These are phyloP conservation scores for Penicillium sp. DNA, from an alignment of 2,329 filamentous ascomycete genomes.

Conservation along the genomic window DNA sequence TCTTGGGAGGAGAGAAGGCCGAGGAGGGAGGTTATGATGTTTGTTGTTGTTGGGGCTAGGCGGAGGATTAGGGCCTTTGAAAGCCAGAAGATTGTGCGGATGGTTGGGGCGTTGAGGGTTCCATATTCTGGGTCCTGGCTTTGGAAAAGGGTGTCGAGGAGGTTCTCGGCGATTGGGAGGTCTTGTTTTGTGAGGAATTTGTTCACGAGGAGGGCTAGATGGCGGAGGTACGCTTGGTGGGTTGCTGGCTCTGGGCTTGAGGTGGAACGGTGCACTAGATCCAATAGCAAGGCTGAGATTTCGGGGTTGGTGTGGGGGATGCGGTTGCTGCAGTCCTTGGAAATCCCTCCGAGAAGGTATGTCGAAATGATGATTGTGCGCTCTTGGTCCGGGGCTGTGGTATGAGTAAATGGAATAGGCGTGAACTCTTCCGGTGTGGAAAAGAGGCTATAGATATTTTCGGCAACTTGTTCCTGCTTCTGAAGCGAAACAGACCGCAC, in stretches of 20 bases:
- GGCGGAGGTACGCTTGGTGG: slow-evolving; percentile 42
- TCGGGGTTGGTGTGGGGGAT: slow-evolving; percentile 33
- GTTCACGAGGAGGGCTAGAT: slow-evolving; percentile 42
- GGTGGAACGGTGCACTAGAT: slow-evolving; percentile 36
- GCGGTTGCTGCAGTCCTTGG: slow-evolving; percentile 32
- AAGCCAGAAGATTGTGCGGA: slow-evolving; percentile 58
- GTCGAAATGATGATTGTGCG: slow-evolving; percentile 56
- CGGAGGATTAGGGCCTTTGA: slow-evolving; percentile 59
- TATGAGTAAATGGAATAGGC: slow-evolving; percentile 35
- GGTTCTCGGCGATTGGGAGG: slow-evolving; percentile 29
- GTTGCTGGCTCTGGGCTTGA: slow-evolving; percentile 32
- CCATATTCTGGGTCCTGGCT: slow-evolving; percentile 14
- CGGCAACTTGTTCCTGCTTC: slow-evolving; percentile 51
- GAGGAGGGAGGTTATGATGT: slow-evolving; percentile 51
- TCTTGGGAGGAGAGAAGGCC: slow-evolving; percentile 44
- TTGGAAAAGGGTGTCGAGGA: slow-evolving; percentile 34
- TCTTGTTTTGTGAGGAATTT: slow-evolving; percentile 41
- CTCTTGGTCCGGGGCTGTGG: slow-evolving; percentile 34
- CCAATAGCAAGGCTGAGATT: slow-evolving; percentile 35
- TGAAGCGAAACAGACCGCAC: slow-evolving; percentile 52
- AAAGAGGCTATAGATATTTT: slow-evolving; percentile 56
- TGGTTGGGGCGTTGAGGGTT: slow-evolving; percentile 38
- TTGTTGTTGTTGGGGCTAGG: slow-evolving; percentile 46
- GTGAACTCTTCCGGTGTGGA: slow-evolving; percentile 34
- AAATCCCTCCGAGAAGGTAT: slow-evolving; percentile 54